Base-by-base conservation (phyloP, 2,329 filamentous ascomycete species). In the Trichoderma atroviride region DNA sequence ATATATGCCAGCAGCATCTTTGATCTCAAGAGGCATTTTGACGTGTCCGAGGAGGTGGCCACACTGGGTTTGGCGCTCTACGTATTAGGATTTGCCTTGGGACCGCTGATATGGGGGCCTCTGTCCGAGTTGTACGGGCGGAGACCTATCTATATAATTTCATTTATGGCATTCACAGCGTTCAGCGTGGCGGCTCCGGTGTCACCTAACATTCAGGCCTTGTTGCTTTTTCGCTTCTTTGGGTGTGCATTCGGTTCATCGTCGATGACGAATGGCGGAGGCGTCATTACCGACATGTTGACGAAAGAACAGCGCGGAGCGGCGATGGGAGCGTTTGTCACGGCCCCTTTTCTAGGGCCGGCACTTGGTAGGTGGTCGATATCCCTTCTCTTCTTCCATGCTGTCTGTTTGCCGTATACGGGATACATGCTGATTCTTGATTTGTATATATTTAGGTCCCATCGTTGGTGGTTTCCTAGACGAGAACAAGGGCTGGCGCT, bases 181-280 rank as follows among this genome's bases (percentile, higher is more conserved):
- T 65, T 65, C 35, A 65, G 43, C 33, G 62, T 47, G 14, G 62
- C 33, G 27, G 33, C 33, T 10, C 52, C 62, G 0, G 50, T 19
- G 2, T 52, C 52, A 11, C 62, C 47, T 4, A 52, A 59, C n/a
- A 55, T 68, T 9, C 29, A 31, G 24, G 37, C 35, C 7, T 56
- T 68, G 3, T 16, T 68, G 10, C 53, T 68, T 19, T 11, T 61
- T 24, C 57, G 58, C 16, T 68, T 61, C 31, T 68, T 59, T 55
- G 90, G 0, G 91, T 91, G 4, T 88, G 86, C 72, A 87, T 89
- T 2, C 91, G 91, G 72, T 86, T 86, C 70, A 92, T 97, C 73
- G 82, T 35, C 62, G 10, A 35, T 65, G 11, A 65, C 62, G n/a
- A 65, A 65, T n/a, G 33, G 83, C 1, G 85, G 85, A 9, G 87